A percentile compares a stretch with the other conserved stretches of the same genome.
Conservation (phyloP, 2,329 filamentous ascomycete genomes). For the Aspergillus piperis region DNA sequence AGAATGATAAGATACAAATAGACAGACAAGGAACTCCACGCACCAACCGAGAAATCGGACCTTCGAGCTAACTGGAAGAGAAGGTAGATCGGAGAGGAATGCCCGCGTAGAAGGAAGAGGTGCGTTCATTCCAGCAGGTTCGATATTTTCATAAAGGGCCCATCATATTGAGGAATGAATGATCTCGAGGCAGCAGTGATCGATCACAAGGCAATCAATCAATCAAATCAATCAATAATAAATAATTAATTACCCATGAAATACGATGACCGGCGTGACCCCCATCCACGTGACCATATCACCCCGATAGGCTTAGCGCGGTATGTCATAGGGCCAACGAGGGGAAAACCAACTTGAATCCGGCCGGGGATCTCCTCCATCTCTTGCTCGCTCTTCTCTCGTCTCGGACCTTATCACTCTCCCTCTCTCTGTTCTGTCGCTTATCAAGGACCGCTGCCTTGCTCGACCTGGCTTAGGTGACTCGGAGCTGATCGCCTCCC, state of each 20-base stretch:
- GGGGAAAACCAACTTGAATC: conserved; percentile 27
- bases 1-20: background rate
- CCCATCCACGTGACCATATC: conserved; percentile 34
- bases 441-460: background rate
- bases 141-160: too few relatives aligned
- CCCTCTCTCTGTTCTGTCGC: background rate
- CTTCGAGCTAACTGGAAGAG: conserved; percentile 65
- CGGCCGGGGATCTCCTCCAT: background rate
- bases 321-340: conserved; percentile 41
- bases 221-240: background rate
- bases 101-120: conserved; percentile 67
- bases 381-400: background rate
- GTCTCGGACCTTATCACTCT: background rate
- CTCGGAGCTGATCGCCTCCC: background rate
- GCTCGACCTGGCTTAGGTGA: background rate
- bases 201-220: background rate
- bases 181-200: background rate
- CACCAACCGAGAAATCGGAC: conserved; percentile 92
- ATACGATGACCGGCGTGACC: background rate
- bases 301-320: conserved; percentile 34
- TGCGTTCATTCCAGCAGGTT: conserved; percentile 42
- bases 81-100: conserved; percentile 63
- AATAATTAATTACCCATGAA: background rate
- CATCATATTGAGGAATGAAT: too few relatives aligned
- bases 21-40: conserved; percentile 34